These are phyloP conservation scores for Stephanocyclus meneghinianus DNA, from an alignment of 352 stramenopile genomes.

Conservation along the genomic window DNA sequence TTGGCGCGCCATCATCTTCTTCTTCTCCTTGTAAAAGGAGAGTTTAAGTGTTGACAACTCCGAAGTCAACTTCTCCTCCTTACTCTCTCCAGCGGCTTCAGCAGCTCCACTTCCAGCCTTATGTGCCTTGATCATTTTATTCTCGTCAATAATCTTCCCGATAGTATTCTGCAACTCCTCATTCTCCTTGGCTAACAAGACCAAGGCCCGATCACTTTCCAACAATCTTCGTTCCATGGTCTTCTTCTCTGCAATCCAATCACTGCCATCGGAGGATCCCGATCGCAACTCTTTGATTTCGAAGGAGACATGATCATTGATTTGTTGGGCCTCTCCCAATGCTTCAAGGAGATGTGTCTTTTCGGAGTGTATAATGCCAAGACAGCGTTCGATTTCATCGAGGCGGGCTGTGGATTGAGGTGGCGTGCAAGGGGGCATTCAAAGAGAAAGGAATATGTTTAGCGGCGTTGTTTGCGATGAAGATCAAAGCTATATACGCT, in stretches of 20 bases:
- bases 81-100: neutral
- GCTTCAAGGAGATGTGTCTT: conserved; percentile 4
- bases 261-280: neutral
- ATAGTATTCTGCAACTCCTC: neutral
- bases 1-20: conserved; percentile 9
- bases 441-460: neutral
- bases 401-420: neutral
- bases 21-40: conserved; percentile 11
- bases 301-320: neutral
- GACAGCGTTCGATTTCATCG: neutral
- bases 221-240: neutral
- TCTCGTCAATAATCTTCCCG: neutral
- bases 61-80: neutral
- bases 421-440: neutral
- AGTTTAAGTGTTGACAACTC: neutral
- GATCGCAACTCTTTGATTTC: neutral
- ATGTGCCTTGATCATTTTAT: neutral
- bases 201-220: neutral
- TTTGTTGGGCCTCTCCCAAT: neutral
- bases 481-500: neutral
- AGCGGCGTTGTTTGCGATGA: neutral
- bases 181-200: conserved; percentile 4
- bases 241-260: neutral
- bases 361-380: neutral
- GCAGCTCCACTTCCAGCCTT: neutral